Base-by-base conservation (phyloP, 2,329 filamentous ascomycete genomes). In the Colletotrichum shisoi region DNA sequence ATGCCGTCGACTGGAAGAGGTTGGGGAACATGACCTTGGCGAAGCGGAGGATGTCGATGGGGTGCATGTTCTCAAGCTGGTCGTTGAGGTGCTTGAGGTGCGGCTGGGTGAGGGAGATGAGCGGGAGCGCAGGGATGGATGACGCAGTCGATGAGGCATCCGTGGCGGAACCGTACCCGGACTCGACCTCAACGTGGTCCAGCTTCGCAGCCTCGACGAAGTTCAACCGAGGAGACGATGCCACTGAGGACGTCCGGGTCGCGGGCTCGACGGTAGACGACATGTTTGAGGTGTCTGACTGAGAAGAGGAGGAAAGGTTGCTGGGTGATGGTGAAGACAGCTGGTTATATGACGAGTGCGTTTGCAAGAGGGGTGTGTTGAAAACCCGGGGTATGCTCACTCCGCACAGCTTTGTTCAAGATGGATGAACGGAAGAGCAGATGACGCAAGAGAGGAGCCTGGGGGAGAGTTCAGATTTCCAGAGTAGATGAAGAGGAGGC, bases 81-180 rank as follows among this genome's bases (percentile, higher is more conserved):
- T 88, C 81, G 84, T 99, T 99, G 77, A 99, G 85, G 79, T 94
- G 94, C 74, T 92, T 90, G 72, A 98, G 84, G 79, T 99, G 94
- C 70, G 90, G 87, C 77, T 91, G 91, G 71, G 92, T 94, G 82
- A 99, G 93, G 79, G 90, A 88, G 74, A 98, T 85, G 68, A 92
- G 87, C 15, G 94, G 91, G 21, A 94, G 84, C 71, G 87, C 89
- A 58, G 84, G 83, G 48, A 86, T 90, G 78, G 80, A 89, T 74
- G 78, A 85, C 74, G 76, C 72, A 34, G 76, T 79, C 80, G 91
- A 69, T 24, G 69, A 62, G 17, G 60, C 58, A 57, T 70, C 69
- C 21, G 66, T 69, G 56, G 76, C 76, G 15, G 83, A 89, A 74
- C 88, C 92, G 82, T 97, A 97, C 70, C 94, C 94, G 42, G 94